Conservation (phyloP, 1,284 basidiomycete genomes). For the Filobasidium uniguttulatum region DNA sequence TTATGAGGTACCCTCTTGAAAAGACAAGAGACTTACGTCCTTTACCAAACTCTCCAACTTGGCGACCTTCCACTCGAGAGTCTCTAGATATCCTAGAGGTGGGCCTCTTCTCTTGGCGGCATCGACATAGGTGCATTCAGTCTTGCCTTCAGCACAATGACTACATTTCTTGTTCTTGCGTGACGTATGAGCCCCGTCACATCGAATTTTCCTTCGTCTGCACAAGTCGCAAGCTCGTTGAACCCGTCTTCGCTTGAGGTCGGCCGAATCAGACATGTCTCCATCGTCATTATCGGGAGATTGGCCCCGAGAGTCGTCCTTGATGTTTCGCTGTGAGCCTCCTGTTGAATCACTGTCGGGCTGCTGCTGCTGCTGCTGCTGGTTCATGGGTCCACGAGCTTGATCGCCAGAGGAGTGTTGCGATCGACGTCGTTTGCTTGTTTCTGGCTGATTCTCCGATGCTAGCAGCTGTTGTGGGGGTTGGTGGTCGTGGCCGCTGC, state of each 20-base stretch:
- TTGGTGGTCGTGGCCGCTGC: too few species aligned
- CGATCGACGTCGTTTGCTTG: too few species aligned
- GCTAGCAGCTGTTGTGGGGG: too few species aligned
- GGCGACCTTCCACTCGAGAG: conserved; percentile 53
- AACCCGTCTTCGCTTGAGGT: conserved; percentile 14
- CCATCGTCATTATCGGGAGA: not conserved
- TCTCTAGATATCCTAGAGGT: conserved; percentile 67
- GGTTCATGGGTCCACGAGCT: too few species aligned
- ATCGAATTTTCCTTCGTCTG: conserved; percentile 28
- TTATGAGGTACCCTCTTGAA: not conserved
- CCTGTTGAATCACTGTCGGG: too few species aligned
- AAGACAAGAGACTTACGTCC: conserved; percentile 40
- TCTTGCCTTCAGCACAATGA: conserved; percentile 57
- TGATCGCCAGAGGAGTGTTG: too few species aligned
- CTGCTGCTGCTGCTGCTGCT: too few species aligned
- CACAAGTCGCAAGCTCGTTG: conserved; percentile 37
- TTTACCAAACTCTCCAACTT: conserved; percentile 56
- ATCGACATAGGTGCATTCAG: conserved; percentile 59
- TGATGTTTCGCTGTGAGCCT: too few species aligned
- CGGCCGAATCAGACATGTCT: conserved; percentile 7
- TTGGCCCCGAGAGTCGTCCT: not conserved
- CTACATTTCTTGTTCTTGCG: conserved; percentile 43
- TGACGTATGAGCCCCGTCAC: conserved; percentile 33
- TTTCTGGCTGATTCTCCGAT: too few species aligned
- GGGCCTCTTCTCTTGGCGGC: conserved; percentile 71